A percentile compares a stretch with the other conserved stretches of the same genome.
Evolutionary conservation across 495 filamentous ascomycete genomes (phyloP).

Genomic region (Xanthoparmelia taractica): DNA sequence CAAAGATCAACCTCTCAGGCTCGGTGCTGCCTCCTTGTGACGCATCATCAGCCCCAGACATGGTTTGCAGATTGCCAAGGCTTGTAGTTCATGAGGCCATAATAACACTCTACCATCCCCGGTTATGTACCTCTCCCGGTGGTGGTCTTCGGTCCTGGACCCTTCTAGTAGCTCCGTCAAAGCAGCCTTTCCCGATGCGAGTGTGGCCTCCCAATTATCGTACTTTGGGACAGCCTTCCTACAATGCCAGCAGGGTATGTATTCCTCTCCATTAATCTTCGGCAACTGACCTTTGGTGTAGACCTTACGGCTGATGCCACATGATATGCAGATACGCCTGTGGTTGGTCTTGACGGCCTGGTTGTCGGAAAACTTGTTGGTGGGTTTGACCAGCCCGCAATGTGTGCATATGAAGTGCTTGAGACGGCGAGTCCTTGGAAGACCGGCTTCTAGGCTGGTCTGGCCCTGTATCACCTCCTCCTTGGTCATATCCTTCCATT

Average conservation of each 20-base stretch:
- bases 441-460: neutral
- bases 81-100: neutral
- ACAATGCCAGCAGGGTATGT: neutral
- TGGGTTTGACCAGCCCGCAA: neutral
- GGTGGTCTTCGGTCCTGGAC: neutral
- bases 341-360: constrained; percentile 1
- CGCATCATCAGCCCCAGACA: neutral
- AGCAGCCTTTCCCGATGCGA: neutral
- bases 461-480: neutral
- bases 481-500: neutral
- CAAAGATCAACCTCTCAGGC: neutral
- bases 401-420: neutral
- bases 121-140: neutral
- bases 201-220: neutral
- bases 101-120: neutral
- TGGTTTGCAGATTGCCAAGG: neutral
- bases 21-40: neutral
- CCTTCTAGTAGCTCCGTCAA: neutral
- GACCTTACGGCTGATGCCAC: neutral
- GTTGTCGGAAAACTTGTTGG: neutral
- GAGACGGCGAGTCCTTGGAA: neutral
- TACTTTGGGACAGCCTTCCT: neutral
- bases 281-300: neutral
- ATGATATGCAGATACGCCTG: constrained; percentile 1
- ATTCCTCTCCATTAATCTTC: neutral